Base-by-base conservation (phyloP, 345 rosid genomes). In the Salix koriyanagi region DNA sequence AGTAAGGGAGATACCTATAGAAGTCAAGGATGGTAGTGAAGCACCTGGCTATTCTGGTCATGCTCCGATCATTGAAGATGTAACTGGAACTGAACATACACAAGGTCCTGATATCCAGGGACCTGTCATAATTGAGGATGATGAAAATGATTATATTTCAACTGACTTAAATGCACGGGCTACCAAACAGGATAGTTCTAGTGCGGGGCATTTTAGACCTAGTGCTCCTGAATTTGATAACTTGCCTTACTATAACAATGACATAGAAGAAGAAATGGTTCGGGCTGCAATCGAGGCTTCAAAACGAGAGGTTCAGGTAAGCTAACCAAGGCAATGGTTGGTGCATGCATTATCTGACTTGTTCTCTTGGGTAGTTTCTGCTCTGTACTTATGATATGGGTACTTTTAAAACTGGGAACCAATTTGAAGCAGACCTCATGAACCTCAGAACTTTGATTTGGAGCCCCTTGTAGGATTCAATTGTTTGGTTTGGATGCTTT, bases 251-350 rank as follows among this genome's bases (percentile, higher is more conserved):
- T 79, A 84, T 83, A 42, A 75, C 84, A 85, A 89, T 89, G 99
- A 94, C 74, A 90, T 94, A 66, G 99, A 96, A 86, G 99, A 96
- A 88, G 94, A 96, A 84, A 96, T 96, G 99, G 76, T 96, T 81
- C 85, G 81, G 77, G 99, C 98, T 86, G 99, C 99, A 77, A 94
- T 96, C 72, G 99, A 96, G 90, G 99, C 99, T 81, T 96, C 99
- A 46, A 96, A 85, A 77, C 75, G 56, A 78, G 98, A 92, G 64
- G 90, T 86, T 79, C 87, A 82, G 90, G 95, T 88, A 78, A 82
- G 73, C 58, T 62, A 72, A 69, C 80, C 37, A 60, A 71, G 70
- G 30, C 42, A 56, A 72, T 41, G 54, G 18, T 52, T 72, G 64
- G 14, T 67, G 1, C 44, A n/a, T 58, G n/a, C 39, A 54, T 64